Evolutionary conservation across 345 rosid species (phyloP).

Genomic region (Capsella bursapastoris): DNA sequence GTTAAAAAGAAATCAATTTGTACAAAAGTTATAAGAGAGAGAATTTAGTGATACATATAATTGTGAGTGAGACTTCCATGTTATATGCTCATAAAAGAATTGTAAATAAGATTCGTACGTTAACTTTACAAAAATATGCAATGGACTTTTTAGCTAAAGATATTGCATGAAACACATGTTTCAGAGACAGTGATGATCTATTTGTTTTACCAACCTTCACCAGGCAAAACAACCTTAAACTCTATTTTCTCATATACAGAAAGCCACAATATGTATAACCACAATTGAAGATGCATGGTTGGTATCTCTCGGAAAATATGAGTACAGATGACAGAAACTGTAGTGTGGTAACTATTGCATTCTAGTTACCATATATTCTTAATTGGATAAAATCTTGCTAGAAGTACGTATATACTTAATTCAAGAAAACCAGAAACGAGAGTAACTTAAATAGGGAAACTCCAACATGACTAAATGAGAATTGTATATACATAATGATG

Average conservation of each 20-base stretch:
- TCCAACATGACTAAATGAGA: slow-evolving; percentile 13
- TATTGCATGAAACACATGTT: slow-evolving; percentile 20
- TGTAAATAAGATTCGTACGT: not conserved
- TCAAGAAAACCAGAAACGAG: not conserved
- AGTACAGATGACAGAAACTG: not conserved
- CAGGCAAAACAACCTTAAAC: not conserved
- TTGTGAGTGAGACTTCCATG: slow-evolving; percentile 6
- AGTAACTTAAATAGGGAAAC: slow-evolving; percentile 8
- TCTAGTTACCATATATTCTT: not conserved
- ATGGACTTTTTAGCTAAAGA: slow-evolving; percentile 1
- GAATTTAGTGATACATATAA: not conserved
- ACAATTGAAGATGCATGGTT: not conserved
- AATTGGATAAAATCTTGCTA: not conserved
- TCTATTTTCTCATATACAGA: not conserved
- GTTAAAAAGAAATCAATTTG: no score
- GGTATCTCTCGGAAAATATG: not conserved
- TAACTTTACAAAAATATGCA: slow-evolving; percentile 24
- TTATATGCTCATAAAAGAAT: not conserved
- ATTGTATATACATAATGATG: slow-evolving; percentile 5
- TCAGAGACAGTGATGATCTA: not conserved
- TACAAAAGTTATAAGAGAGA: not conserved
- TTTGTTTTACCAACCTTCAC: not conserved
- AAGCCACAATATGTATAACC: not conserved
- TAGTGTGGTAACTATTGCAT: not conserved
- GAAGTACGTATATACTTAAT: not conserved